These are phyloP conservation scores for Mucor racemosus DNA, from an alignment of 371 early-diverging fungal species.

Conservation along the genomic window DNA sequence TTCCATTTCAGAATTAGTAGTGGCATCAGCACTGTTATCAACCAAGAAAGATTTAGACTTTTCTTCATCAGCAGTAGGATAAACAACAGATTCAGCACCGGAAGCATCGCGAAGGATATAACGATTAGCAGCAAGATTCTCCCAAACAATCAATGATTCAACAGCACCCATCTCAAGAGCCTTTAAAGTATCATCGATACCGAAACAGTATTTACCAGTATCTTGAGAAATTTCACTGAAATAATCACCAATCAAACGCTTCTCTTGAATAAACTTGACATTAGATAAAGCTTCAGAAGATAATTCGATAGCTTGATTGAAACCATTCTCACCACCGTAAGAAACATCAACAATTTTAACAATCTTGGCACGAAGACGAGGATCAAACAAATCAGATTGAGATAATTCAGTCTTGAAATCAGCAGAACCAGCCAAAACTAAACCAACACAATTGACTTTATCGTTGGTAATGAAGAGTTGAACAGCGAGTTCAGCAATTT, in stretches of 20 bases:
- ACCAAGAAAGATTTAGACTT: conserved; percentile 64
- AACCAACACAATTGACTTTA: conserved; percentile 86
- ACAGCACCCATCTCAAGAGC: conserved; percentile 93
- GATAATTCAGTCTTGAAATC: conserved; percentile 98
- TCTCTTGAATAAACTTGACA: conserved; percentile 99
- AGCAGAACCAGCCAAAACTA: conserved; percentile 97
- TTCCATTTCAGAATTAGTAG: conserved; percentile 68
- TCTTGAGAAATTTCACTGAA: conserved; percentile 98
- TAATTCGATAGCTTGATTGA: conserved; percentile 98
- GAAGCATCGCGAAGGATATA: conserved; percentile 76
- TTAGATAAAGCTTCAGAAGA: conserved; percentile 93
- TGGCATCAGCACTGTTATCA: conserved; percentile 52
- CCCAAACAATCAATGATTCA: conserved; percentile 98
- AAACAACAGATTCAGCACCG: conserved; percentile 71
- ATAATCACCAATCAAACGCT: conserved; percentile 95
- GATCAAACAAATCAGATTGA: conserved; percentile 95
- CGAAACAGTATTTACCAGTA: conserved; percentile 97
- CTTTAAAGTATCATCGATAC: conserved; percentile 97
- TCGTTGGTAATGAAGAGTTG: conserved; percentile 61
- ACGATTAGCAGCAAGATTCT: conserved; percentile 85
- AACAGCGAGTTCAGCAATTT: conserved; percentile 96
- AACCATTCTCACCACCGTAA: conserved; percentile 99
- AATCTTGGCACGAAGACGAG: conserved; percentile 87
- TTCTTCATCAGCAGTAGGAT: conserved; percentile 87
- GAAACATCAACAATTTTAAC: conserved; percentile 97